Evolutionary conservation across 202 grass and related monocot genomes (phyloP), one percentile per base, ranked within the genome.

Genomic region (Setaria italica): DNA sequence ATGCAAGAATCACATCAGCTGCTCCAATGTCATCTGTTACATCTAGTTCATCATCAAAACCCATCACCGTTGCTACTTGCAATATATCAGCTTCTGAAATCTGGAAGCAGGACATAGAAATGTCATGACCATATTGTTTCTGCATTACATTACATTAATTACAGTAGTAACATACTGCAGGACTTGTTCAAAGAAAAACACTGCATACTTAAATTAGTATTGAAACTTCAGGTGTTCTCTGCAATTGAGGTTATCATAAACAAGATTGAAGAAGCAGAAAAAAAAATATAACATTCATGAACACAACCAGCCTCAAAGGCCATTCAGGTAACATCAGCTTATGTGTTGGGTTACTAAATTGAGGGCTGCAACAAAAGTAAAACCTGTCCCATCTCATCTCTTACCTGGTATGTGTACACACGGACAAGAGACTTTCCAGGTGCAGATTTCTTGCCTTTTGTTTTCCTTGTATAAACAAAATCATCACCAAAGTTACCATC

Each of bases 371-470:
- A 70, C 5, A 70, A 64, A 90, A 17, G 29, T 54, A 70, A 62
- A 84, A 57, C 45, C 46, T 50, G 77, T 68, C 33, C 20, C 76
- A 84, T 60, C 60, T 86, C 17, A 20, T 20, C 37, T 72, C 9
- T 80, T 94, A 99, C 96, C 91, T 96, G 89, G 77, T 99, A 96
- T 56, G 90, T 95, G 94, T 91, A 94, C 19, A 99, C 90, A 64
- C 57, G 77, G 48, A 99, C 67, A 62, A 82, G 84, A 76, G 90
- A 82, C 85, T 67, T 92, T 85, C 76, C 88, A 81, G 90, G 67
- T 45, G 81, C 76, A 13, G 58, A 85, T 72, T 58, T 90, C 57
- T 84, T 92, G 47, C 62, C 81, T 77, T 85, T 88, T 84, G 79
- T 62, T 86, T 84, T 90, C 55, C 89, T 90, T 59, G 53, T 59